These are phyloP conservation scores for Botrytis porri DNA, from an alignment of 2,329 filamentous ascomycete genomes.

Conservation along the genomic window DNA sequence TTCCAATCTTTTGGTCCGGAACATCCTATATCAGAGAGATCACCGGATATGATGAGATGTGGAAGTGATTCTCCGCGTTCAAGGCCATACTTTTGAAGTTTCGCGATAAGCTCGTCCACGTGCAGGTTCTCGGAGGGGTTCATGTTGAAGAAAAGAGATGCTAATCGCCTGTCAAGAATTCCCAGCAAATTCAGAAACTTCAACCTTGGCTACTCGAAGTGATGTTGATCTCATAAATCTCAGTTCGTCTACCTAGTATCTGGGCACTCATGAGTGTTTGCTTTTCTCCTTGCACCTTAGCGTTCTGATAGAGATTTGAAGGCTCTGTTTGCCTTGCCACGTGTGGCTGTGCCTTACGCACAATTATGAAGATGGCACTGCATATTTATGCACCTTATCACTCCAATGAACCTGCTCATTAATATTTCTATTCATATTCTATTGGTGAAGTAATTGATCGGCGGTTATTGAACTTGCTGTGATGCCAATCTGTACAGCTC, in stretches of 20 bases:
- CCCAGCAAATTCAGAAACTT: neutral
- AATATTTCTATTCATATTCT: neutral
- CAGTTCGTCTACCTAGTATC: neutral
- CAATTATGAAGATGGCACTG: neutral
- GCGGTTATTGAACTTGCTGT: neutral
- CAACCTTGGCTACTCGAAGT: too few relatives aligned
- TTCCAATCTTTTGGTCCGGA: neutral
- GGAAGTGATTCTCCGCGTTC: slow-evolving; percentile 4
- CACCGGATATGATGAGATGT: slow-evolving; percentile 14
- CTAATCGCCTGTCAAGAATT: neutral
- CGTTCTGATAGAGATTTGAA: neutral
- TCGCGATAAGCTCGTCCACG: slow-evolving; percentile 53
- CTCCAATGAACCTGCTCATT: neutral
- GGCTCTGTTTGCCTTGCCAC: slow-evolving; percentile 1
- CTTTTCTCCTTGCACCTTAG: neutral
- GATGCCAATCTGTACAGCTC: neutral
- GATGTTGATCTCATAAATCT: neutral
- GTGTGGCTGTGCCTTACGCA: slow-evolving; percentile 14
- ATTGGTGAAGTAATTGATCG: neutral
- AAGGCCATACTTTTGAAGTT: slow-evolving; percentile 27
- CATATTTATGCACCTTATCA: slow-evolving; percentile 7
- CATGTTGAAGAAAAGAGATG: slow-evolving; percentile 1
- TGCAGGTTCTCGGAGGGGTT: slow-evolving; percentile 30
- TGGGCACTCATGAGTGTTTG: neutral
- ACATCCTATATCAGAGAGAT: neutral